Evolutionary conservation across 148 eudicot species (phyloP), one percentile per base, ranked within the genome.

Genomic region (Nepenthes mirabilis): DNA sequence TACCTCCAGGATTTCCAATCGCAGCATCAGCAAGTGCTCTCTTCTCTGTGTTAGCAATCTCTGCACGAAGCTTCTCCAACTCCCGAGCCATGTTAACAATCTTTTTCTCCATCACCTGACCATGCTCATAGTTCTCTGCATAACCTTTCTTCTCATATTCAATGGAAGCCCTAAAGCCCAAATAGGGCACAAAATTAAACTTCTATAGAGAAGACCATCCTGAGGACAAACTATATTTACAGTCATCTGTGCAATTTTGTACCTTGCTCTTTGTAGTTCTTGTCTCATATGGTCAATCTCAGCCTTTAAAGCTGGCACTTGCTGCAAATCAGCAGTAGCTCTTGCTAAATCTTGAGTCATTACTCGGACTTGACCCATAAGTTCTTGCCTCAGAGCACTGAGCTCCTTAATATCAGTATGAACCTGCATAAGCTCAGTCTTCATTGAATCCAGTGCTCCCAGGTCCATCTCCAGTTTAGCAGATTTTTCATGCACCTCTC

Each of bases 11-110:
- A 80, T 78, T 83, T 53, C 70, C 82, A 70, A 70, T 79, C 12
- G 83, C 81, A 9, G 88, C 84, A 55, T 83, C 85, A 68, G 87
- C 95, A 68, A 74, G 91, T 36, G 95, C 88, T 75, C 95, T 84
- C 73, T 90, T 90, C 72, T 86, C 88, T 34, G 86, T 84, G 64
- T 79, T 82, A 71, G 97, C 86, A 79, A 86, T 79, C 77, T 87
- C 97, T 36, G 91, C 97, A 58, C 87, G 90, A 68, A 90, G 95
- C 73, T 90, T 90, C 62, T 90, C 97, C 75, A 86, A 62, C 65
- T 90, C 97, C 35, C 97, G 70, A 47, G 91, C 90, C 95, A 90
- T 86, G 32, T 88, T 49, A 45, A 90, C 64, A 72, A 90, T 65
- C 56, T 87, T 84, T 71, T 68, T 77, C 82, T 90, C 95, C 95